Conservation (phyloP, 202 grass and related monocot species). For the Eragrostis tef region DNA sequence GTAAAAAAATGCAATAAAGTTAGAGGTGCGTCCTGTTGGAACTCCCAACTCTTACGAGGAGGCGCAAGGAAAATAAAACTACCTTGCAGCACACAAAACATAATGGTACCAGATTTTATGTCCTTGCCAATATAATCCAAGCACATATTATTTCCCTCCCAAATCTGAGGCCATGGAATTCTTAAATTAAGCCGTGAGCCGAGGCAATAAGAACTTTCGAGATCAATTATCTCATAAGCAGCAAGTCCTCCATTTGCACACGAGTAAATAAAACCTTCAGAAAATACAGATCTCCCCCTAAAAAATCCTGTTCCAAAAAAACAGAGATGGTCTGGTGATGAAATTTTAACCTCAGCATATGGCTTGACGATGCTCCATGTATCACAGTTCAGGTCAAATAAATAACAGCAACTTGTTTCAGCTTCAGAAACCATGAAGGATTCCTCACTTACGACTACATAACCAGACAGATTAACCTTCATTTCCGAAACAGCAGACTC, state of each 20-base stretch:
- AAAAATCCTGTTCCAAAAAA: no score
- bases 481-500: not conserved
- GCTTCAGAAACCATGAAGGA: constrained; percentile 9
- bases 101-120: not conserved
- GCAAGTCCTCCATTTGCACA: not conserved
- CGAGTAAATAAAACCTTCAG: constrained; percentile 34
- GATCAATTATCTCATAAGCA: not conserved
- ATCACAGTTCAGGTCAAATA: not conserved
- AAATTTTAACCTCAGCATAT: not conserved
- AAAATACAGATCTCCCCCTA: not conserved
- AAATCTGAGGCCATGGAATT: not conserved
- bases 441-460: not conserved
- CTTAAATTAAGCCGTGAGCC: not conserved
- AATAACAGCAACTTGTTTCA: not conserved
- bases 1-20: not conserved
- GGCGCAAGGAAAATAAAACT: not conserved
- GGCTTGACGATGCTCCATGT: not conserved
- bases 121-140: constrained; percentile 19
- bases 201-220: not conserved
- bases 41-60: not conserved
- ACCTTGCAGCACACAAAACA: constrained; percentile 30
- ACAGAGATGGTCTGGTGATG: not conserved
- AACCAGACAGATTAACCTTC: constrained; percentile 1
- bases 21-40: not conserved
- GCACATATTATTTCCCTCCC: constrained; percentile 3